Evolutionary conservation across 169 alveolate species (phyloP), one percentile per base, ranked within the genome.

Genomic region (Eimeria tenella): DNA sequence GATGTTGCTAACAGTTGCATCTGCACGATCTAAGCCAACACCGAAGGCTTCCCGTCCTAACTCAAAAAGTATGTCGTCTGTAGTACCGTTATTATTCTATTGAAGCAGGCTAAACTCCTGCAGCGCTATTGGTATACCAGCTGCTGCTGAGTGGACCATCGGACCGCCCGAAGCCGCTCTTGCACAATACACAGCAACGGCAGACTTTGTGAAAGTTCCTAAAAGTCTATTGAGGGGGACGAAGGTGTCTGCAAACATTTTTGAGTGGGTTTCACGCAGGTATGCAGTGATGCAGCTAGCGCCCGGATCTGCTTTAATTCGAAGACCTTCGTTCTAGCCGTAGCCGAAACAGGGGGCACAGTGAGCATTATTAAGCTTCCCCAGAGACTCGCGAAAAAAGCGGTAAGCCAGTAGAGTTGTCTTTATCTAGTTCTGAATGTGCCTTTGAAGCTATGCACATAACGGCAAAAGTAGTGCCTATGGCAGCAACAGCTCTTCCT

Each of bases 271-370:
- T 10, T 17, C 58, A 70, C 31, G 52, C 92, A 84, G 92, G 92
- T 84, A 49, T 84, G 92, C 92, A 31, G 65, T 84, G 92, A 84
- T 19, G 92, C 92, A 15, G 92, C 92, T n/a, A 49, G 81, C 68
- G 81, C 92, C 77, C 65, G 92, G 25, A 60, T 84, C 49, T 84
- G 92, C 23, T 84, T 84, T 23, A 84, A 84, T 42, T 63, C 81
- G 25, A 60, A 63, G 81, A 84, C 81, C 92, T 84, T 84, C 68
- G 92, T 84, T 6, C 92, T 84, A 25, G 92, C 92, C 17, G 70
- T 84, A 4, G 81, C 92, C 68, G 81, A 84, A 79, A 42, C 92
- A 42, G 92, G 92, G n/a, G 92, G 92, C 55, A 49, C 92, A 42
- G 92, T 84, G 53, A 84, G 21, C 70, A 84, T 84, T 25, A 53